A percentile compares a stretch with the other conserved stretches of the same genome.
phyloP scores from a whole-genome alignment of 2,329 filamentous ascomycete species.

The Geosmithia morbida region DNA sequence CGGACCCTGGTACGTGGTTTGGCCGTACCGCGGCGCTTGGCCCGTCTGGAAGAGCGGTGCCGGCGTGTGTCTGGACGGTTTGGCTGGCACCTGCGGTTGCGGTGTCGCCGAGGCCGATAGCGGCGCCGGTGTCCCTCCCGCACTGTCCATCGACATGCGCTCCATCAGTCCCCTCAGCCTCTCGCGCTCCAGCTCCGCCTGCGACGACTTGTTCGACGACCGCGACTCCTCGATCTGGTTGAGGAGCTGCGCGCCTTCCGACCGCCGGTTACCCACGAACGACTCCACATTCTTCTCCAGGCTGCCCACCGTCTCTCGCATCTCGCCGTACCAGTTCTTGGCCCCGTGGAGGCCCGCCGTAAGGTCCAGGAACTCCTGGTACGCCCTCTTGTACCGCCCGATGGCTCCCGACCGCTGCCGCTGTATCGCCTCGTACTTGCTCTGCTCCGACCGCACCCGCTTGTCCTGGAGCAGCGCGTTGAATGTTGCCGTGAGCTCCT shows the following conservation, averaged over 20 bases:
- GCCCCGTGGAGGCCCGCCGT: conserved; percentile 75
- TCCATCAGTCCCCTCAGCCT: conserved; percentile 85
- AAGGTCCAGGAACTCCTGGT: conserved; percentile 85
- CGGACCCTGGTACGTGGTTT: conserved; percentile 38
- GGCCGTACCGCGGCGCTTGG: conserved; percentile 31
- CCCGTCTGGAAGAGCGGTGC: conserved; percentile 35
- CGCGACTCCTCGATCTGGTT: conserved; percentile 75
- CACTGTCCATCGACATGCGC: conserved; percentile 70
- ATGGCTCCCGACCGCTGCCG: conserved; percentile 70
- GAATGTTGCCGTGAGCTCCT: conserved; percentile 80
- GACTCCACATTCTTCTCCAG: conserved; percentile 91
- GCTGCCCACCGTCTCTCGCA: conserved; percentile 87
- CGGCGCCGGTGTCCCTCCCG: conserved; percentile 16
- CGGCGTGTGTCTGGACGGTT: conserved; percentile 13
- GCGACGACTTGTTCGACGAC: conserved; percentile 39
- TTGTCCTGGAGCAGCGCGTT: conserved; percentile 86
- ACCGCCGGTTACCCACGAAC: conserved; percentile 87
- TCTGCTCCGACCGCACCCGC: conserved; percentile 83
- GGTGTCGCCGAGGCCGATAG: conserved; percentile 11
- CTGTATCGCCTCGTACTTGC: conserved; percentile 82
- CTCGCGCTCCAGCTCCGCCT: conserved; percentile 76
- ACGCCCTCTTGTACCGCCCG: conserved; percentile 77
- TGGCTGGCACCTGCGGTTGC: conserved; percentile 5
- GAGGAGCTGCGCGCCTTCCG: conserved; percentile 81
- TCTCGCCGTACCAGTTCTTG: conserved; percentile 87